Evolutionary conservation across 1,139 yeast species (phyloP).

Genomic region (Kodamaea ohmeri): DNA sequence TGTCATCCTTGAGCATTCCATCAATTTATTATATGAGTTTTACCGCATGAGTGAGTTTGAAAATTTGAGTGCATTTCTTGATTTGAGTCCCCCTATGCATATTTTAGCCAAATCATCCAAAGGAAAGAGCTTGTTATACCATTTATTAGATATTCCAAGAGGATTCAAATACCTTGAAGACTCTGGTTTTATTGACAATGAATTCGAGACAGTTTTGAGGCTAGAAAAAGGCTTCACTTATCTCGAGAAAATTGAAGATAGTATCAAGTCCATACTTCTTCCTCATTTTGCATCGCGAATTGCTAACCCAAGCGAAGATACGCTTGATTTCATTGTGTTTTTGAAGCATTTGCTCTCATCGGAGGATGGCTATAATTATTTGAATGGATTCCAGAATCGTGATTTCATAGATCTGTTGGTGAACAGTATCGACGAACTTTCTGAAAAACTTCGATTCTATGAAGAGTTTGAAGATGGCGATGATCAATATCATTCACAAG

Average conservation of each 20-base stretch:
- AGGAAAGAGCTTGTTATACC: conserved; percentile 30
- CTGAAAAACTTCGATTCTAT: conserved; percentile 16
- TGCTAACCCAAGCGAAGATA: conserved; percentile 6
- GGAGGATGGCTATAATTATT: conserved; percentile 64
- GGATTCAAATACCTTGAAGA: conserved; percentile 40
- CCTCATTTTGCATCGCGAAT: conserved; percentile 20
- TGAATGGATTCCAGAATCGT: conserved; percentile 26
- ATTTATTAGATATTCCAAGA: conserved; percentile 28
- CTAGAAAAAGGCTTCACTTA: conserved; percentile 22
- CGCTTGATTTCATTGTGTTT: conserved; percentile 61
- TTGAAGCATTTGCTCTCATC: conserved; percentile 80
- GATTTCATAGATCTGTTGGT: conserved; percentile 28
- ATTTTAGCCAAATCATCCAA: conserved; percentile 24
- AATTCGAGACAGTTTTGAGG: conserved; percentile 31
- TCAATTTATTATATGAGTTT: conserved; percentile 13
- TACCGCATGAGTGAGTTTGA: conserved; percentile 14
- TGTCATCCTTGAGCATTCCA: conserved; percentile 45
- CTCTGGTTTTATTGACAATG: conserved; percentile 32
- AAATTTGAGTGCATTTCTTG: conserved; percentile 26
- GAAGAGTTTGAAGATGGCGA: conserved; percentile 15
- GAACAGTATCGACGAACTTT: conserved; percentile 20
- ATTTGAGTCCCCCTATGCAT: conserved; percentile 31
- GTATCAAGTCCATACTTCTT: conserved; percentile 23
- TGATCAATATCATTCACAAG: conserved; percentile 10
- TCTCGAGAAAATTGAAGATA: conserved; percentile 24